A percentile compares a stretch with the other conserved stretches of the same genome.
Evolutionary conservation across 441 rosid species (phyloP).

Genomic region (Melianthus villosus): DNA sequence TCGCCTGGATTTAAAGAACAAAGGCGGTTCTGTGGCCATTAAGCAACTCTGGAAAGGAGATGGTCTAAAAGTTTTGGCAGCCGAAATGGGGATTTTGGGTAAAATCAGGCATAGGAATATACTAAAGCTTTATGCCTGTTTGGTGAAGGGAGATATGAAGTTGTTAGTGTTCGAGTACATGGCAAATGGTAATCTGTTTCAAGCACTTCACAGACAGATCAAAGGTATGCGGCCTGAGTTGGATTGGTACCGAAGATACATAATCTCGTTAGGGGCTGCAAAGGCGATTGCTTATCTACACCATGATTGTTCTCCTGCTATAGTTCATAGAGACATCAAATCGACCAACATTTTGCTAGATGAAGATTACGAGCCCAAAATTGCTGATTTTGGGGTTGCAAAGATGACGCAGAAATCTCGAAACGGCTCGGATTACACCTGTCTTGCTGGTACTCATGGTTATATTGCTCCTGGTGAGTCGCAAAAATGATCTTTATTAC

Average conservation of each 20-base stretch:
- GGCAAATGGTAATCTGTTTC: slow-evolving; percentile 55
- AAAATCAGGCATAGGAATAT: slow-evolving; percentile 68
- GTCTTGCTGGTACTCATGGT: slow-evolving; percentile 71
- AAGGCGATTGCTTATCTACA: slow-evolving; percentile 79
- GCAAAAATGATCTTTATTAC: neutral
- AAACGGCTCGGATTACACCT: slow-evolving; percentile 27
- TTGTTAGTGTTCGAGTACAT: slow-evolving; percentile 69
- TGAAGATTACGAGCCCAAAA: slow-evolving; percentile 47
- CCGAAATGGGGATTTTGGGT: slow-evolving; percentile 68
- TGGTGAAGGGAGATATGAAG: slow-evolving; percentile 39
- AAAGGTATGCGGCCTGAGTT: slow-evolving; percentile 42
- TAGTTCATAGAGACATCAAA: slow-evolving; percentile 76
- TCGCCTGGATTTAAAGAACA: slow-evolving; percentile 55
- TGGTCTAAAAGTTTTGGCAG: slow-evolving; percentile 29
- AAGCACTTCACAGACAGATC: slow-evolving; percentile 37
- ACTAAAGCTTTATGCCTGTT: slow-evolving; percentile 59
- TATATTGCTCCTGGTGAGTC: slow-evolving; percentile 82
- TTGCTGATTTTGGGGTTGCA: slow-evolving; percentile 80
- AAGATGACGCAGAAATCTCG: slow-evolving; percentile 38
- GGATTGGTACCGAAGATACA: slow-evolving; percentile 54
- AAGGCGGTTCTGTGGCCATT: slow-evolving; percentile 47
- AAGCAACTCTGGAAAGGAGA: slow-evolving; percentile 51
- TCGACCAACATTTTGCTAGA: slow-evolving; percentile 66
- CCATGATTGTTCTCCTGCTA: slow-evolving; percentile 61
- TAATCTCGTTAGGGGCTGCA: slow-evolving; percentile 60